A percentile compares a stretch with the other conserved stretches of the same genome.
These are phyloP conservation scores for Cetradonia linearis DNA, from an alignment of 495 filamentous ascomycete genomes.

Conservation along the genomic window DNA sequence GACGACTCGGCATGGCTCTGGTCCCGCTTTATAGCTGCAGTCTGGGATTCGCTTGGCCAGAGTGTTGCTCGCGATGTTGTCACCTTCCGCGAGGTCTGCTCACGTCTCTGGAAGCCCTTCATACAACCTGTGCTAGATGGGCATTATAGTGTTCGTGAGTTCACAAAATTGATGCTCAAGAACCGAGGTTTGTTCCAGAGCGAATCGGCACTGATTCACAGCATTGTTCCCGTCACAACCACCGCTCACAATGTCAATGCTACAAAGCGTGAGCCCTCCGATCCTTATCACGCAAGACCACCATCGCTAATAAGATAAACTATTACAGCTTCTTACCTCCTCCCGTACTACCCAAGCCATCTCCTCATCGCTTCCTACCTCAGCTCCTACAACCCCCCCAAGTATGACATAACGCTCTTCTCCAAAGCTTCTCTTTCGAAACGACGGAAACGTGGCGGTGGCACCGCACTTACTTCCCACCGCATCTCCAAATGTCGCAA, in stretches of 20 bases:
- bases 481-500: constrained; percentile 29
- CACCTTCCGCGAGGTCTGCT: constrained; percentile 45
- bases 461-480: constrained; percentile 23
- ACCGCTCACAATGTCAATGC: constrained; percentile 30
- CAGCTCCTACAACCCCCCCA: constrained; percentile 75
- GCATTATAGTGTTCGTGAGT: constrained; percentile 61
- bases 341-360: constrained; percentile 74
- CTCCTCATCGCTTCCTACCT: constrained; percentile 84
- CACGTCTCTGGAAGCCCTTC: constrained; percentile 60
- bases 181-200: constrained; percentile 67
- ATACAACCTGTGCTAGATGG: constrained; percentile 54
- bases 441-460: constrained; percentile 36
- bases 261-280: constrained; percentile 16
- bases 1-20: constrained; percentile 57
- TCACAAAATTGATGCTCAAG: constrained; percentile 66
- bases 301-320: constrained; percentile 13
- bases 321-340: constrained; percentile 23
- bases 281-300: constrained; percentile 26
- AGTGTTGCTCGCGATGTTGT: constrained; percentile 55
- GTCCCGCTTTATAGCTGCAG: constrained; percentile 61
- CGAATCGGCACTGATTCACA: constrained; percentile 60
- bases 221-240: constrained; percentile 57
- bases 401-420: constrained; percentile 72
- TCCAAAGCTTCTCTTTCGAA: constrained; percentile 62
- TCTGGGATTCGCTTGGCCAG: constrained; percentile 63